These are phyloP conservation scores for Colletotrichum noveboracense DNA, from an alignment of 2,329 filamentous ascomycete species.

Conservation along the genomic window DNA sequence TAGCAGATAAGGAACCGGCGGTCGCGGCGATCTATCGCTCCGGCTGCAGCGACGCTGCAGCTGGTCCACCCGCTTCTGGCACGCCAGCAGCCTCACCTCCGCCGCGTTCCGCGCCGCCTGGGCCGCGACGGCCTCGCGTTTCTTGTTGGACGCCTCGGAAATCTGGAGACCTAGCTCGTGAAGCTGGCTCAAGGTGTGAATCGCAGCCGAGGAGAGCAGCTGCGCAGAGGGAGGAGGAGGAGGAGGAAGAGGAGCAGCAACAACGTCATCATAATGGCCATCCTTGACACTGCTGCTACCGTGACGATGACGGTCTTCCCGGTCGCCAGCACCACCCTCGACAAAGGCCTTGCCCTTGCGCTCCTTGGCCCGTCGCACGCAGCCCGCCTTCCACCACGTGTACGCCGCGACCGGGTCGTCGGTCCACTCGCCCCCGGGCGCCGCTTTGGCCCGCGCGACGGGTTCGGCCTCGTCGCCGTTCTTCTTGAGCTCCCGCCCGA, in stretches of 20 bases:
- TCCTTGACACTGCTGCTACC: not conserved
- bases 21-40: not conserved
- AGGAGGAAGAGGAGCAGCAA: not conserved
- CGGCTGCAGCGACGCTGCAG: not conserved
- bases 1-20: not conserved
- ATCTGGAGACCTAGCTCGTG: not conserved
- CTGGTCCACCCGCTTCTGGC: not conserved
- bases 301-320: not conserved
- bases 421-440: not conserved
- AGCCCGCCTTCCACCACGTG: not conserved
- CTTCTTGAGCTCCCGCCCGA: not conserved
- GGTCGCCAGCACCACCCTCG: not conserved
- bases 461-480: not conserved
- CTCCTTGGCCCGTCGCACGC: not conserved
- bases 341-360: not conserved
- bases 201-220: not conserved
- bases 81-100: not conserved
- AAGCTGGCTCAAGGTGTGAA: not conserved
- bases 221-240: not conserved
- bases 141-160: not conserved
- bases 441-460: not conserved
- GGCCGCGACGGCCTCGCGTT: not conserved
- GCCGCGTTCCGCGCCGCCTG: not conserved
- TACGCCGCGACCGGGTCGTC: not conserved
- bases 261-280: not conserved